These are phyloP conservation scores for Stephania japonica DNA, from an alignment of 164 flowering plant genomes.

Conservation along the genomic window DNA sequence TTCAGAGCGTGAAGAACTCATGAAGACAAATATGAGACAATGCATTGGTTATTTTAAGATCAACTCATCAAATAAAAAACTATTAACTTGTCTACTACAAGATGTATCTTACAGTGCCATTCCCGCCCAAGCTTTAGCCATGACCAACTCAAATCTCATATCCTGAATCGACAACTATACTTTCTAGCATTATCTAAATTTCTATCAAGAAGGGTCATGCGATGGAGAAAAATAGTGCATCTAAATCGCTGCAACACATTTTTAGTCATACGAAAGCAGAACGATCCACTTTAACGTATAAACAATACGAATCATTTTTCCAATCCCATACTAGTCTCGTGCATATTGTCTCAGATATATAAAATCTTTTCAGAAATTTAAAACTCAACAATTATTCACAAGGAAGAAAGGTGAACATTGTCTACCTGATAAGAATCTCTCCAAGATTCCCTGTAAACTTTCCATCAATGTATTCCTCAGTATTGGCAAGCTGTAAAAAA, in stretches of 20 bases:
- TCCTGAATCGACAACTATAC: not conserved
- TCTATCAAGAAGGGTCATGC: too few species aligned
- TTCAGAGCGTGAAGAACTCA: too few species aligned
- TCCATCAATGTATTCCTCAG: conserved; percentile 89
- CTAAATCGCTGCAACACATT: too few species aligned
- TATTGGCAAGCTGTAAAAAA: conserved; percentile 66
- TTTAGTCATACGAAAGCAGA: not conserved
- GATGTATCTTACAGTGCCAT: not conserved
- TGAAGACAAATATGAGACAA: too few species aligned
- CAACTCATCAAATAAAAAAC: not conserved
- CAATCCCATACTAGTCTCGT: not conserved
- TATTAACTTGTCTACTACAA: not conserved
- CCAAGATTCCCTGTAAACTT: conserved; percentile 84
- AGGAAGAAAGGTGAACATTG: not conserved
- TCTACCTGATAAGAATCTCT: conserved; percentile 88
- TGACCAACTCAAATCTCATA: not conserved
- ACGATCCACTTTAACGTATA: not conserved
- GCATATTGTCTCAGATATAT: not conserved
- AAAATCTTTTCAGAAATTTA: not conserved
- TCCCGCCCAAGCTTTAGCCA: not conserved
- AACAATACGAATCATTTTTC: not conserved
- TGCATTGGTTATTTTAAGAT: too few species aligned
- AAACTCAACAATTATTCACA: not conserved
- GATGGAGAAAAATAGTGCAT: not conserved
- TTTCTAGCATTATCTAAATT: not conserved